These are phyloP conservation scores for Candida cerambycidarum DNA, from an alignment of 805 yeast genomes.

Conservation along the genomic window DNA sequence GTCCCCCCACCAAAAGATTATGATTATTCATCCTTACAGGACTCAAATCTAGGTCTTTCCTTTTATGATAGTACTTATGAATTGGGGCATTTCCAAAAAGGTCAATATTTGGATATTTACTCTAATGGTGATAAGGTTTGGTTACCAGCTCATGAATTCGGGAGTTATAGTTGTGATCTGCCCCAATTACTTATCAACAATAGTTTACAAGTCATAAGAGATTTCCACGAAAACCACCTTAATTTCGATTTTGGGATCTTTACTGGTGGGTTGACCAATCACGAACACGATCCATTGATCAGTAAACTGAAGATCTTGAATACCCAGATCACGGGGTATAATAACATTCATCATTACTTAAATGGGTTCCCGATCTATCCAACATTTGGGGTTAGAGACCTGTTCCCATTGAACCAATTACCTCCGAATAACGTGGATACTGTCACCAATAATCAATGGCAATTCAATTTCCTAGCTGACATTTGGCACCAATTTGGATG, in stretches of 20 bases:
- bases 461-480: conserved; percentile 36
- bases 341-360: conserved; percentile 52
- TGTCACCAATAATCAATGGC: conserved; percentile 31
- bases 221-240: conserved; percentile 23
- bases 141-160: conserved; percentile 60
- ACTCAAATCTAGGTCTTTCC: conserved; percentile 14
- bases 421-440: conserved; percentile 44
- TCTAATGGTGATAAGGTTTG: conserved; percentile 13
- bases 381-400: conserved; percentile 67
- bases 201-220: conserved; percentile 39
- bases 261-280: conserved; percentile 75
- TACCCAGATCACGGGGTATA: conserved; percentile 68
- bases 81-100: conserved; percentile 27
- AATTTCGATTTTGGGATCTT: conserved; percentile 62
- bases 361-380: conserved; percentile 57
- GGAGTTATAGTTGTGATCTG: conserved; percentile 63
- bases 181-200: conserved; percentile 63
- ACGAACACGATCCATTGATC: conserved; percentile 47
- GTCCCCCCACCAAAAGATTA: conserved; percentile 18
- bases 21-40: conserved; percentile 30
- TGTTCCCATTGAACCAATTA: conserved; percentile 67
- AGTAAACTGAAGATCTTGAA: conserved; percentile 61
- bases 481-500: conserved; percentile 37
- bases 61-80: conserved; percentile 27
- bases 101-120: conserved; percentile 22